A percentile compares a stretch with the other conserved stretches of the same genome.
Evolutionary conservation across 805 yeast genomes (phyloP).

Genomic region (Ogataea sp.): DNA sequence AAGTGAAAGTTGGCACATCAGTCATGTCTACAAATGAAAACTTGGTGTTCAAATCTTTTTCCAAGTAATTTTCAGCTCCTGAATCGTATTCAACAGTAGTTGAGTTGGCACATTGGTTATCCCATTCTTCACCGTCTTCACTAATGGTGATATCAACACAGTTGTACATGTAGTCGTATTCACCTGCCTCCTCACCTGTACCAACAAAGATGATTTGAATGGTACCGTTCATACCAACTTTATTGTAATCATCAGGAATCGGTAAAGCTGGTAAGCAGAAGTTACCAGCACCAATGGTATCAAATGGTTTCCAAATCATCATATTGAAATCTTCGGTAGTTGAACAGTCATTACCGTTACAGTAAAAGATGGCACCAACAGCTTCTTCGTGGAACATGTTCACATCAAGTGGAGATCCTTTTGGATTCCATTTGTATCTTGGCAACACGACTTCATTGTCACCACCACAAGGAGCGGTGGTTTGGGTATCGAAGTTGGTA

Average conservation of each 20-base stretch:
- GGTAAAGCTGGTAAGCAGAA: constrained; percentile 21
- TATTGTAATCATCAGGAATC: constrained; percentile 15
- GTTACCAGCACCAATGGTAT: constrained; percentile 15
- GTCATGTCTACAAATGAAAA: neutral
- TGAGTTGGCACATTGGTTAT: constrained; percentile 22
- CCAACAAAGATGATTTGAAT: constrained; percentile 19
- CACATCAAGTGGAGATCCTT: constrained; percentile 22
- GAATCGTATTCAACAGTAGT: constrained; percentile 7
- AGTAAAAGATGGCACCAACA: constrained; percentile 21
- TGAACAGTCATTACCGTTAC: constrained; percentile 15
- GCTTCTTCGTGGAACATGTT: constrained; percentile 12
- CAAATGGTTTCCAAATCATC: constrained; percentile 16
- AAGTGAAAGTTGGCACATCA: neutral
- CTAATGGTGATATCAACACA: constrained; percentile 21
- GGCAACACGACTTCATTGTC: constrained; percentile 16
- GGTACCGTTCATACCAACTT: constrained; percentile 17
- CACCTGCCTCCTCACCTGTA: constrained; percentile 9
- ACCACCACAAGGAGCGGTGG: constrained; percentile 24
- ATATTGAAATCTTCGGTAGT: constrained; percentile 15
- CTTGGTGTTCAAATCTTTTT: neutral
- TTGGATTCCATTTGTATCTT: constrained; percentile 22
- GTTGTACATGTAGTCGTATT: constrained; percentile 19
- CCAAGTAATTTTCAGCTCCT: too few relatives aligned
- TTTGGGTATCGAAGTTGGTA: constrained; percentile 21
- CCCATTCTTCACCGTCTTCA: constrained; percentile 16